Base-by-base conservation (phyloP, 1,284 basidiomycete genomes). In the Singerocomus inundabilis region DNA sequence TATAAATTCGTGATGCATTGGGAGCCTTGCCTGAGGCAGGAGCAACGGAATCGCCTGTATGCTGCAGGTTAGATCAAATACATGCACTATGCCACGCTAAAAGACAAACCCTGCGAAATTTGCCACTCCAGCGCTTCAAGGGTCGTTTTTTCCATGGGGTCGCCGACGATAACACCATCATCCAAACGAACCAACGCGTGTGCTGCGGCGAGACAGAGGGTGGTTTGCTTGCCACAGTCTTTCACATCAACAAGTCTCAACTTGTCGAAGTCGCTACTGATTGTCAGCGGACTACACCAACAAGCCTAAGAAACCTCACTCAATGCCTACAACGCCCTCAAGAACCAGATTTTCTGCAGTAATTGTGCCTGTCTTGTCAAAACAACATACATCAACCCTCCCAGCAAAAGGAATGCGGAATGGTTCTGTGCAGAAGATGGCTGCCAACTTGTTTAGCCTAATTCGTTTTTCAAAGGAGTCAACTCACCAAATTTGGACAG, bases 111-210 rank as follows among this genome's bases (percentile, higher is more conserved):
- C 71, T 87, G 89, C 33, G 76, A 77, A 18, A 99, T 70, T 56
- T 85, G 83, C 96, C 96, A 99, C 51, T 91, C 85, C 40, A 99
- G 78, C 2, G 93, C 89, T 57, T 94, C 91, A 15, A 99, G 74
- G 0, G 96, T 96, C 1, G 92, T 96, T 74, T 96, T 96, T 71
- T 99, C 96, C 96, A 99, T 99, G 0, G 97, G 96, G 67, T 99
- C 97, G 13, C 96, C 97, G 31, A 99, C 95, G 32, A 97, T 77
- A 1, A 85, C 87, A 5, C 93, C 96, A 63, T 98, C 94, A 58
- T 93, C 91, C 33, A 99, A 79, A 45, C 92, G 79, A 18, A 99
- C 96, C 4, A 99, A 77, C 0, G 97, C 95, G 64, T 99, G 97
- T 1, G 97, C 95, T 7, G 93, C 86, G 37, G 96, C 96, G 12